Evolutionary conservation across 2,329 filamentous ascomycete genomes (phyloP), one percentile per base, ranked within the genome.

Genomic region (Cordyceps cateniannulata): DNA sequence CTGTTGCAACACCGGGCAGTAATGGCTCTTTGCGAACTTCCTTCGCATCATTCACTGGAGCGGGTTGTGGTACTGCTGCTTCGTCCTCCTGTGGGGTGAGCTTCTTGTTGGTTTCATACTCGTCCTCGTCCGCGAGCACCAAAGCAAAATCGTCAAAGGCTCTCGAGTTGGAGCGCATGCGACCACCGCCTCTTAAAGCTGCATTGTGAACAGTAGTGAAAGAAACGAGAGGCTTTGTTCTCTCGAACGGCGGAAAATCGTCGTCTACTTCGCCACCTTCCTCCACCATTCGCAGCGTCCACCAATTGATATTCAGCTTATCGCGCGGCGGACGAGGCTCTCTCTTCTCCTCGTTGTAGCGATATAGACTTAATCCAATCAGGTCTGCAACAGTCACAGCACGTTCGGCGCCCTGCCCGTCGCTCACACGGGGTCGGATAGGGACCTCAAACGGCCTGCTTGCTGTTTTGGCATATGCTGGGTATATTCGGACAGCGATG

Each of bases 191-290:
- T 59, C 85, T 81, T 70, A 89, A 88, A 67, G 91, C 90, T 60
- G 88, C 89, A 69, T 91, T 92, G 70, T 93, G 93, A 63, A 88
- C 89, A 7, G 89, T 91, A 42, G 90, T 91, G 67, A 93, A 95
- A 22, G 90, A 86, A 6, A 83, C 84, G n/a, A 95, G 79, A 2
- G 86, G 82, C 67, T 88, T 89, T 24, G 84, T 90, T 40, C 90
- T 82, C 62, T 89, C 87, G 45, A 95, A 79, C 0, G 90, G 86
- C 35, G 90, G 89, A 65, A 95, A 95, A 69, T 95, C 91, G 65
- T 91, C 89, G 66, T 96, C 90, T 1, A 93, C 86, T 69, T 95
- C 90, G 53, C 89, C 91, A 60, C 90, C 89, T 69, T 95, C 86
- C 63, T 95, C 86, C 1, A 93, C 89, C 85, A 96, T 92, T 45